Evolutionary conservation across 495 filamentous ascomycete genomes (phyloP).

Genomic region (Ramalina intermedia): DNA sequence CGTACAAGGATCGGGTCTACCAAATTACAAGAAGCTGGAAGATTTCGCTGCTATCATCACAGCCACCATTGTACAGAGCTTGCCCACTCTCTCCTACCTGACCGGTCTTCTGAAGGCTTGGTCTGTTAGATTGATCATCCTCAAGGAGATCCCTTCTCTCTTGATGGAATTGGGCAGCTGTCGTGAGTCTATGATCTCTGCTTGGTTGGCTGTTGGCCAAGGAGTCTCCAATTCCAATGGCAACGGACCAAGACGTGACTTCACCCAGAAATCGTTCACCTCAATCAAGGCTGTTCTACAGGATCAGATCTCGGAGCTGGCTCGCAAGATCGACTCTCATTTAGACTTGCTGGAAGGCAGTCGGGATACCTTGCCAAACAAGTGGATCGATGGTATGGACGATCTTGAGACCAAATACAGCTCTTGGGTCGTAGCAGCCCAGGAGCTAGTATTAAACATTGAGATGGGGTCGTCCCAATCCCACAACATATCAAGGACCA

Average conservation of each 20-base stretch:
- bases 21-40: constrained; percentile 49
- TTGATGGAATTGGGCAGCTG: constrained; percentile 50
- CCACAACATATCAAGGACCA: no score
- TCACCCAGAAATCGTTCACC: constrained; percentile 41
- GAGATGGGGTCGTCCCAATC: constrained; percentile 20
- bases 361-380: constrained; percentile 68
- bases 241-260: constrained; percentile 1
- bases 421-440: constrained; percentile 52
- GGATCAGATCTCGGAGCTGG: constrained; percentile 53
- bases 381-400: constrained; percentile 80
- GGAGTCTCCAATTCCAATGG: background rate
- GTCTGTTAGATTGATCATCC: constrained; percentile 58
- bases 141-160: constrained; percentile 55
- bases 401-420: constrained; percentile 64
- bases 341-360: constrained; percentile 73
- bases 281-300: constrained; percentile 49
- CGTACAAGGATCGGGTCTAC: constrained; percentile 33
- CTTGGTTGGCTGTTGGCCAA: constrained; percentile 39
- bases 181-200: constrained; percentile 46
- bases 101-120: constrained; percentile 56
- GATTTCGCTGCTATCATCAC: constrained; percentile 84
- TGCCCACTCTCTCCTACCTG: constrained; percentile 68
- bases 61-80: constrained; percentile 68
- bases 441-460: constrained; percentile 28
- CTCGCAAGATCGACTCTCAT: constrained; percentile 62